Evolutionary conservation across 345 rosid species (phyloP).

Genomic region (Brassica juncea): DNA sequence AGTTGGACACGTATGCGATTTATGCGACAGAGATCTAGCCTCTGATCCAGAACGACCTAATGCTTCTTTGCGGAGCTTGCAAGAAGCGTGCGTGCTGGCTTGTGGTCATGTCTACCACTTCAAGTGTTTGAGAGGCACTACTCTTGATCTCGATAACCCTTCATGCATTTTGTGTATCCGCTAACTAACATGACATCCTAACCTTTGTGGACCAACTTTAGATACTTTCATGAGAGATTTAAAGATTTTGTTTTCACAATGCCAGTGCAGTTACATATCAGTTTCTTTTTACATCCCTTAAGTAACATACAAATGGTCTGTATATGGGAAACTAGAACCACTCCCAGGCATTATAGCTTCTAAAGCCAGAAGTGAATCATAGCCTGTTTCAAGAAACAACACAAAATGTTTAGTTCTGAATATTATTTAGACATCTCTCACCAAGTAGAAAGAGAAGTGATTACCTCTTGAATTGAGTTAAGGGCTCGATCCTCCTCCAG

Average conservation of each 20-base stretch:
- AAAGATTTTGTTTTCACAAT: not conserved
- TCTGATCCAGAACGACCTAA: conserved; percentile 36
- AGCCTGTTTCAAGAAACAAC: conserved; percentile 54
- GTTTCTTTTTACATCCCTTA: conserved; percentile 12
- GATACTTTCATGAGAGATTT: not conserved
- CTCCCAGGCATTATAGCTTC: conserved; percentile 11
- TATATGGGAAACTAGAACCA: conserved; percentile 19
- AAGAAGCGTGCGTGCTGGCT: conserved; percentile 33
- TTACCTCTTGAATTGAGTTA: conserved; percentile 37
- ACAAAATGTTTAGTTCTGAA: not conserved
- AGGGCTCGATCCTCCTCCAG: conserved; percentile 48
- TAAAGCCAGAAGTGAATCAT: conserved; percentile 83
- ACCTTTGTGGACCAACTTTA: not conserved
- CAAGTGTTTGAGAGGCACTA: conserved; percentile 32
- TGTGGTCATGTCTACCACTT: conserved; percentile 39
- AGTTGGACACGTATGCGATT: conserved; percentile 34
- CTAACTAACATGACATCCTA: not conserved
- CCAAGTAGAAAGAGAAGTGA: not conserved
- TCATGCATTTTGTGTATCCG: conserved; percentile 34
- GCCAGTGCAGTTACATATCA: conserved; percentile 32
- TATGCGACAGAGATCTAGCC: conserved; percentile 27
- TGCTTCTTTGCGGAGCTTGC: conserved; percentile 10
- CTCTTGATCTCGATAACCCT: conserved; percentile 32
- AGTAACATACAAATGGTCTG: not conserved
- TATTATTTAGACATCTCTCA: not conserved